Conservation (phyloP, 2,329 filamentous ascomycete species). For the Chlorencoelia australis region DNA sequence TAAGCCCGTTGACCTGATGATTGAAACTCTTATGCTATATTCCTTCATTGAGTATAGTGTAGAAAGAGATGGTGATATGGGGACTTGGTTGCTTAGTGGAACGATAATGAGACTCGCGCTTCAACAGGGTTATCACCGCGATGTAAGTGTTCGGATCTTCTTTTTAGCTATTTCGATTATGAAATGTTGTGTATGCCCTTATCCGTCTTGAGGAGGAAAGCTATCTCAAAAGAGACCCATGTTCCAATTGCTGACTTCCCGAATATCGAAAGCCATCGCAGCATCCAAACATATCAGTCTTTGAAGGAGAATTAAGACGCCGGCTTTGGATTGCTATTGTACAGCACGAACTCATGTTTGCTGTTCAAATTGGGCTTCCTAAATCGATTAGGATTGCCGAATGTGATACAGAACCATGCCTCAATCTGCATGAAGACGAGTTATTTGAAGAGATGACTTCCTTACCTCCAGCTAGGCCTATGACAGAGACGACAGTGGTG, state of each 20-base stretch:
- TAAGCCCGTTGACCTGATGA: slow-evolving; percentile 35
- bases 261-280: too few relatives aligned
- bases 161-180: too few relatives aligned
- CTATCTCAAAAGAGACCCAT: too few relatives aligned
- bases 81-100: slow-evolving; percentile 42
- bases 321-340: slow-evolving; percentile 44
- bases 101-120: slow-evolving; percentile 44
- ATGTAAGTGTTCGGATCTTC: too few relatives aligned
- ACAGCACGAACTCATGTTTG: slow-evolving; percentile 53
- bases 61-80: slow-evolving; percentile 43
- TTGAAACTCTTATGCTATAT: slow-evolving; percentile 41
- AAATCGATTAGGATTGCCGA: slow-evolving; percentile 54
- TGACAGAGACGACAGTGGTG: slow-evolving; percentile 47
- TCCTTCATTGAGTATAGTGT: slow-evolving; percentile 30
- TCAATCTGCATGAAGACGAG: slow-evolving; percentile 55
- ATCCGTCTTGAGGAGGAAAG: too few relatives aligned
- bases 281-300: slow-evolving; percentile 39
- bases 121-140: slow-evolving; percentile 49
- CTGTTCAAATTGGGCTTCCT: slow-evolving; percentile 57
- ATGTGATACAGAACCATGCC: slow-evolving; percentile 50
- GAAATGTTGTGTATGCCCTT: too few relatives aligned
- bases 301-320: slow-evolving; percentile 52
- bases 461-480: slow-evolving; percentile 46
- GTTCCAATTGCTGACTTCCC: too few relatives aligned
- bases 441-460: slow-evolving; percentile 45